These are phyloP conservation scores for Beauveria asiatica DNA, from an alignment of 2,329 filamentous ascomycete genomes.

Conservation along the genomic window DNA sequence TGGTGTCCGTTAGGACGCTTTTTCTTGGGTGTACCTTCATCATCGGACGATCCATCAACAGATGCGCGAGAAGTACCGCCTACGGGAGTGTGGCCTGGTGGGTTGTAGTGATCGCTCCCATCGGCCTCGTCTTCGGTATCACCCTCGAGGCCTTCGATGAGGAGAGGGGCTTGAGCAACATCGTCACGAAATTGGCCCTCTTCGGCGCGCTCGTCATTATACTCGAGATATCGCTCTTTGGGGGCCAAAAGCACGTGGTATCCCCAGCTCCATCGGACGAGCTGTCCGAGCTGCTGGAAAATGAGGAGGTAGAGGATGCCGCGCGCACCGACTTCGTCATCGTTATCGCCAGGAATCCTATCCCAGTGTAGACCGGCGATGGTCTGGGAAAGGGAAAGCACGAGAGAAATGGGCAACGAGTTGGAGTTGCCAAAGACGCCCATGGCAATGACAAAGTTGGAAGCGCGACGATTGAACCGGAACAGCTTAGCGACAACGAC, in stretches of 20 bases:
- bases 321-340: slow-evolving; percentile 86
- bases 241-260: slow-evolving; percentile 92
- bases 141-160: slow-evolving; percentile 31
- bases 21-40: slow-evolving; percentile 27
- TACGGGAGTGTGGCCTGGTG: slow-evolving; percentile 48
- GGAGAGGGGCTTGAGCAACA: slow-evolving; percentile 35
- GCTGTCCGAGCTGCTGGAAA: slow-evolving; percentile 93
- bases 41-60: slow-evolving; percentile 40
- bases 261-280: slow-evolving; percentile 96
- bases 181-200: slow-evolving; percentile 52
- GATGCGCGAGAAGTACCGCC: slow-evolving; percentile 41
- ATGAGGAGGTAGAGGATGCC: slow-evolving; percentile 94
- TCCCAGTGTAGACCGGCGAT: slow-evolving; percentile 91
- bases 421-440: slow-evolving; percentile 97
- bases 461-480: slow-evolving; percentile 72
- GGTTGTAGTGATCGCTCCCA: slow-evolving; percentile 36
- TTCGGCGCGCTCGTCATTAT: slow-evolving; percentile 45
- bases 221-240: slow-evolving; percentile 61
- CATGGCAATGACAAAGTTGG: slow-evolving; percentile 96
- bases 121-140: slow-evolving; percentile 28
- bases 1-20: slow-evolving; percentile 26
- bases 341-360: slow-evolving; percentile 76
- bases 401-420: slow-evolving; percentile 90
- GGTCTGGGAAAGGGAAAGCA: slow-evolving; percentile 88
- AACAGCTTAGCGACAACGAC: slow-evolving; percentile 63